Evolutionary conservation across 257 asterid genomes (phyloP), one percentile per base, ranked within the genome.

Genomic region (Marsdenia floribunda): DNA sequence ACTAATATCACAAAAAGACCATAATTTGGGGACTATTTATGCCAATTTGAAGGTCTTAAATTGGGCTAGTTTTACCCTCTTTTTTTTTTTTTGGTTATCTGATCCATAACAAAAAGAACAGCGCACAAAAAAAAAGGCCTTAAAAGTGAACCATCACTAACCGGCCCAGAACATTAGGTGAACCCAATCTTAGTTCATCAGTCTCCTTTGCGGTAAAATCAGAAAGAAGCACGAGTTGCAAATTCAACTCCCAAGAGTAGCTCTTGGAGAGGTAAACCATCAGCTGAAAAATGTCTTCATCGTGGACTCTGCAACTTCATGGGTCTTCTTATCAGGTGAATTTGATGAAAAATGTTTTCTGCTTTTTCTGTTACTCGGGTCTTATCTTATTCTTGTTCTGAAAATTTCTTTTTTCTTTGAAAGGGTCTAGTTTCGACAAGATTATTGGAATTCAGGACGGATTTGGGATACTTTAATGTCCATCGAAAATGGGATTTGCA

Each of bases 241-340:
- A 10, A 59, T 59, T 59, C 38, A 24, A 24, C 38, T 24, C 15
- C 33, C 66, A 1, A 16, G 35, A 57, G 19, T 1, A 24, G 66
- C 16, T 22, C 66, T 3, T 3, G 5, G 18, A 59, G 38, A 59
- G 66, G 66, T 59, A 24, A 44, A 33, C 66, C 66, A 6, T 54
- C 46, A 54, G 52, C 76, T 59, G 10, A n/a, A 61, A 83, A 61
- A 83, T 80, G 85, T 78, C 81, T 75, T 68, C 81, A 14, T 16
- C 78, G 21, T 73, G 81, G 76, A 67, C 75, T 61, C 71, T 78
- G 44, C 85, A 75, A 13, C 80, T 82, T 68, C 80, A 66, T 54
- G 33, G 68, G 11, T 59, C 80, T 55, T 42, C 73, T 22, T 66
- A 53, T 68, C 72, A 70, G 72, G 77, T 75, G 42, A 38, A 24